Evolutionary conservation across 2,329 filamentous ascomycete genomes (phyloP), one percentile per base, ranked within the genome.

Genomic region (Diplodia sapinea): DNA sequence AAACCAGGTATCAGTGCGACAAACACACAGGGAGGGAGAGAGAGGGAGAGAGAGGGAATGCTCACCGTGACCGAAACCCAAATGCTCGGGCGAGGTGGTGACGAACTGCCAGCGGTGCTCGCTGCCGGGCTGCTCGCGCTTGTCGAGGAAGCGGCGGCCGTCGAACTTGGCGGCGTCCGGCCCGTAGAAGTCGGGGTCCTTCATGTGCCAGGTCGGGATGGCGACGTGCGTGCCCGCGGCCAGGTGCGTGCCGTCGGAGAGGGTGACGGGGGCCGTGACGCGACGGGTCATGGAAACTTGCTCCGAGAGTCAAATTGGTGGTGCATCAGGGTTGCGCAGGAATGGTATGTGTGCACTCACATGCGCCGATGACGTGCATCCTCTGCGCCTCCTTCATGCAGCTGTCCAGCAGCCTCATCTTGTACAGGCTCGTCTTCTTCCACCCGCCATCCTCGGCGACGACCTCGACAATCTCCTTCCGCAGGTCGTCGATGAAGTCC

Each of bases 351-450:
- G 2, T 36, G 33, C 13, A 63, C 59, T 63, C 15, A 63, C 59
- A 17, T 3, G 43, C 20, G 31, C 29, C 43, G 43, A 63, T 29
- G 11, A 38, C 29, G 8, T 63, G 59, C 59, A 63, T n/a, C 43
- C 81, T 72, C 56, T 78, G 76, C 2, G 66, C 72, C 69, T 83
- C 80, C 61, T 82, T 82, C 66, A 82, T 70, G 0, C 78, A 75
- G 64, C 81, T 82, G 70, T 83, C 81, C 69, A 82, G 69, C 2
- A 81, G 71, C 68, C 77, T 78, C 50, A 83, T 70, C 54, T 79
- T 77, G 68, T 77, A 78, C 2, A 83, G 70, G 0, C 77, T 70
- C 1, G 74, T 74, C 69, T 79, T 80, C 17, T 71, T 75, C 74
- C 75, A 57, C 0, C 52, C 52, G 8, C 50, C 50, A 79, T 63